These are phyloP conservation scores for Boletus reticuloceps DNA, from an alignment of 768 basidiomycete genomes.

Conservation along the genomic window DNA sequence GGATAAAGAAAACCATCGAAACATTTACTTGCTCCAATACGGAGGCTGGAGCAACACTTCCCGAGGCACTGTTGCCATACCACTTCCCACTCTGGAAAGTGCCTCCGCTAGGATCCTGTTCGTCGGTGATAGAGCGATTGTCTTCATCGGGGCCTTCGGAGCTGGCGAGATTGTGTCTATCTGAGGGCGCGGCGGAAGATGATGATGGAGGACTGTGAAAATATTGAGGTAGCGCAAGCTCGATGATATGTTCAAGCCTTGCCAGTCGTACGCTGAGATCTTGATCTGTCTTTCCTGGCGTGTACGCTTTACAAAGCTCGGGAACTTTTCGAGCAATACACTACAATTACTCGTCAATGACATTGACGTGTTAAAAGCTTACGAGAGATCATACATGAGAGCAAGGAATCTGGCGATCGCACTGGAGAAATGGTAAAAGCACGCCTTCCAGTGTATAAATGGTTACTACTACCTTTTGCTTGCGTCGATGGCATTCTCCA, in stretches of 20 bases:
- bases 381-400: conserved; percentile 59
- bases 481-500: conserved; percentile 84
- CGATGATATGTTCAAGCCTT: conserved; percentile 79
- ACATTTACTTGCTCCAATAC: conserved; percentile 72
- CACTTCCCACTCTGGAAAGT: conserved; percentile 82
- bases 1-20: conserved; percentile 14
- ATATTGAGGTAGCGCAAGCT: conserved; percentile 75
- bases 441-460: conserved; percentile 11
- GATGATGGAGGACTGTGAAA: conserved; percentile 44
- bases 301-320: conserved; percentile 85
- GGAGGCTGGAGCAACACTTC: conserved; percentile 77
- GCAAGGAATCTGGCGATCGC: conserved; percentile 82
- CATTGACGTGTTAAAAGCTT: neutral
- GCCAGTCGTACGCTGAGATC: conserved; percentile 72
- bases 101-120: conserved; percentile 73
- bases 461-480: conserved; percentile 64
- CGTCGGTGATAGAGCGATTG: conserved; percentile 67
- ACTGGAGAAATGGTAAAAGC: conserved; percentile 44
- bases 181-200: conserved; percentile 31
- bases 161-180: conserved; percentile 42
- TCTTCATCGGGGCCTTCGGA: conserved; percentile 62
- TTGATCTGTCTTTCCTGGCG: conserved; percentile 82
- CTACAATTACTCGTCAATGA: conserved; percentile 36
- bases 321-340: conserved; percentile 85
- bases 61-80: conserved; percentile 81